Percentiles rank a stretch among this genome's conserved stretches.
Evolutionary conservation across 2,329 filamentous ascomycete genomes (phyloP).

Genomic region (Pseudofabraea citricarpa): DNA sequence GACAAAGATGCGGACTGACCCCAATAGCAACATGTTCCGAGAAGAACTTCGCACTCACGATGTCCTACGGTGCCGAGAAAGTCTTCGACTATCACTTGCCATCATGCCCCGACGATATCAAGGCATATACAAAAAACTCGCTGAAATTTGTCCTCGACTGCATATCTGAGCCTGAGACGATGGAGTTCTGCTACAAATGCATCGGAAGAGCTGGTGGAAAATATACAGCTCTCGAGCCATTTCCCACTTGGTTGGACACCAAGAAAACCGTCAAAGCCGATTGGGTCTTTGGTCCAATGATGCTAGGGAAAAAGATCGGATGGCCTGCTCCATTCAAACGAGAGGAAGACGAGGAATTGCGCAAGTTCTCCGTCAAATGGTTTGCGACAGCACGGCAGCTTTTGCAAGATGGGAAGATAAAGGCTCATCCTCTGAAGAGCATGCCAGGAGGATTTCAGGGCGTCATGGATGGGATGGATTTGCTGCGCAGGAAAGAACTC

Average conservation of each 20-base stretch:
- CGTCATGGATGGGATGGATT: constrained; percentile 10
- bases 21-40: constrained; percentile 30
- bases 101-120: constrained; percentile 28
- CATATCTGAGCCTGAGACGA: constrained; percentile 25
- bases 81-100: constrained; percentile 33
- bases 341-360: constrained; percentile 7
- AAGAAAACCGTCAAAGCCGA: constrained; percentile 7
- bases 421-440: constrained; percentile 5
- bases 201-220: constrained; percentile 27
- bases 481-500: constrained; percentile 7
- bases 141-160: constrained; percentile 34
- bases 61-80: constrained; percentile 31
- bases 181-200: constrained; percentile 29
- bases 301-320: constrained; percentile 20
- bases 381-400: constrained; percentile 2
- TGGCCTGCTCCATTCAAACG: constrained; percentile 18
- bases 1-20: background rate
- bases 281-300: constrained; percentile 22
- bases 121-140: constrained; percentile 28
- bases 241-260: background rate
- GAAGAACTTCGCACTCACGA: constrained; percentile 29
- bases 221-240: constrained; percentile 11
- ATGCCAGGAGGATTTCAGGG: constrained; percentile 5
- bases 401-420: constrained; percentile 6
- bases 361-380: constrained; percentile 7